phyloP scores from a whole-genome alignment of 768 basidiomycete genomes.

The Porphyrellus cyaneotinctus region DNA sequence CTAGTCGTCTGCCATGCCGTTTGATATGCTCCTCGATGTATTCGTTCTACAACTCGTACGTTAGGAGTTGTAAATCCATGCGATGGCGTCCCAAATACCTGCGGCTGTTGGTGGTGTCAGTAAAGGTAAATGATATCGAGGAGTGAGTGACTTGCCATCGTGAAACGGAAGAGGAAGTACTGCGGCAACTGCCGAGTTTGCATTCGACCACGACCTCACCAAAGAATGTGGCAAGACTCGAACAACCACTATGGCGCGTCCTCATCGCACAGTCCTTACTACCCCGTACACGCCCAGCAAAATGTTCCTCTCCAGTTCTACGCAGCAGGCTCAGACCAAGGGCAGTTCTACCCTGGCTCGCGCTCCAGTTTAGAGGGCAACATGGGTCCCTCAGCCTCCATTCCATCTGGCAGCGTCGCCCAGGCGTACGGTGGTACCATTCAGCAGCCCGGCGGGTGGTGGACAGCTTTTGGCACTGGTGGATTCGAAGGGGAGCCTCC shows the following conservation, averaged over 20 bases:
- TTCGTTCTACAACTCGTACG: slow-evolving; percentile 66
- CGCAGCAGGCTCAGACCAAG: slow-evolving; percentile 54
- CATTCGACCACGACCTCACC: slow-evolving; percentile 1
- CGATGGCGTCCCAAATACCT: slow-evolving; percentile 40
- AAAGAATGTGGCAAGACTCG: slow-evolving; percentile 75
- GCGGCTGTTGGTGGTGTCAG: slow-evolving; percentile 47
- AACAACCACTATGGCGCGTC: slow-evolving; percentile 53
- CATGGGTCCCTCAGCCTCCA: slow-evolving; percentile 50
- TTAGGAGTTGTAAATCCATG: slow-evolving; percentile 8
- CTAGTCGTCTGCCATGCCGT: slow-evolving; percentile 91
- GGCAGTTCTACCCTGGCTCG: slow-evolving; percentile 62
- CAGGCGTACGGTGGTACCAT: slow-evolving; percentile 69
- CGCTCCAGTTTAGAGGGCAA: slow-evolving; percentile 78
- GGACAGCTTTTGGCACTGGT: slow-evolving; percentile 94
- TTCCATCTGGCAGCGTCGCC: slow-evolving; percentile 42
- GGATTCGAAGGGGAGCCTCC: slow-evolving; percentile 96
- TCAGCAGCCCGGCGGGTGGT: slow-evolving; percentile 75
- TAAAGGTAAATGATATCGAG: background rate
- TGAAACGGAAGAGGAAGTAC: slow-evolving; percentile 1
- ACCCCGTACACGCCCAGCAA: slow-evolving; percentile 43
- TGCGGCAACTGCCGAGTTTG: slow-evolving; percentile 29
- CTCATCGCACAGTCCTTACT: slow-evolving; percentile 58
- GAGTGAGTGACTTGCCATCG: slow-evolving; percentile 26
- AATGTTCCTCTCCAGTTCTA: slow-evolving; percentile 75
- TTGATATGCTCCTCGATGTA: slow-evolving; percentile 99